Conservation (phyloP, 768 basidiomycete genomes). For the Punctularia strigosozonata region DNA sequence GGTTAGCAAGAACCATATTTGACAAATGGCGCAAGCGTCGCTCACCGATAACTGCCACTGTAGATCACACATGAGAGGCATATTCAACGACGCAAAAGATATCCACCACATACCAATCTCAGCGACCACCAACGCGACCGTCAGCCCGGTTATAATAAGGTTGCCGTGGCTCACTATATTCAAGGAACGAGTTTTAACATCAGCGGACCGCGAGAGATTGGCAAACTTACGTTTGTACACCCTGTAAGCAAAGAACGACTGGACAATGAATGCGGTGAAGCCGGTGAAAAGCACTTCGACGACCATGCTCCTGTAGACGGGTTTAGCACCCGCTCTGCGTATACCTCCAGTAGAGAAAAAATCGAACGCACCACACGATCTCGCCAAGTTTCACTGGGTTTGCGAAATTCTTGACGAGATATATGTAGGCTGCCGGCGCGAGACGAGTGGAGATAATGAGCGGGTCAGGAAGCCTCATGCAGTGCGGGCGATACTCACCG, state of each 20-base stretch:
- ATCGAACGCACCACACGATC: constrained; percentile 33
- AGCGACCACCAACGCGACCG: constrained; percentile 34
- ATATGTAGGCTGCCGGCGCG: constrained; percentile 32
- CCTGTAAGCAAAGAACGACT: no score
- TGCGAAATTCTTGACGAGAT: constrained; percentile 39
- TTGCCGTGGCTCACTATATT: constrained; percentile 37
- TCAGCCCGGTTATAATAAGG: constrained; percentile 25
- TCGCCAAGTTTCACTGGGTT: constrained; percentile 24
- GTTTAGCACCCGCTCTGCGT: neutral
- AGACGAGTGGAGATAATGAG: neutral
- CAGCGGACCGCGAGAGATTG: constrained; percentile 21
- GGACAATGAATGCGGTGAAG: constrained; percentile 43
- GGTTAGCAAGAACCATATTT: no score
- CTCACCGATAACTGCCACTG: neutral
- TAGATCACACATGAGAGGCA: constrained; percentile 26
- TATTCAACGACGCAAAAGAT: neutral
- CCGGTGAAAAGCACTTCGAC: constrained; percentile 49
- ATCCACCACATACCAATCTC: constrained; percentile 33
- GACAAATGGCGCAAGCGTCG: no score
- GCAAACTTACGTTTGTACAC: constrained; percentile 31
- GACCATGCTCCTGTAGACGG: constrained; percentile 40
- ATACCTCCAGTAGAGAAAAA: neutral
- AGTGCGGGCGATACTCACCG: constrained; percentile 3
- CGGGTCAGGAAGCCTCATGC: neutral
- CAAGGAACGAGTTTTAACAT: constrained; percentile 7